These are phyloP conservation scores for Paracorniculantispora psalliotae DNA, from an alignment of 2,329 filamentous ascomycete species.

Conservation along the genomic window DNA sequence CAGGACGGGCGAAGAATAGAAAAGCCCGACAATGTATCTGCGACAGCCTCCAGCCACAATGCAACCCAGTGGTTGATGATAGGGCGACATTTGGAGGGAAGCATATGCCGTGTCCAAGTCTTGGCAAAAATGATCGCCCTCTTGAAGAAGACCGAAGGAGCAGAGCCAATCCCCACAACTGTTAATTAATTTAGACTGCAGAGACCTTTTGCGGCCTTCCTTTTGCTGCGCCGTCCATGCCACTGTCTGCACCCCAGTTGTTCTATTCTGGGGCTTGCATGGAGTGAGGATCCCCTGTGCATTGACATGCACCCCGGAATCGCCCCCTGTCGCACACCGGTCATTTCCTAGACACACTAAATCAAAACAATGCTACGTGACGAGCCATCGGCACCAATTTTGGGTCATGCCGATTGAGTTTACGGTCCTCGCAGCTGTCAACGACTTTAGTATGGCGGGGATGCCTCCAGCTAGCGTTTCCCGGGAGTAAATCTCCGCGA, in stretches of 20 bases:
- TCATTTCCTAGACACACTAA: neutral
- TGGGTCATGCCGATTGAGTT: neutral
- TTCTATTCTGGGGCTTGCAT: neutral
- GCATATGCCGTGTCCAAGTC: neutral
- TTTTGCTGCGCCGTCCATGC: neutral
- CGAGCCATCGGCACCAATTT: neutral
- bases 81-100: neutral
- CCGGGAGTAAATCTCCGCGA: neutral
- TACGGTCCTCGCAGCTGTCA: neutral
- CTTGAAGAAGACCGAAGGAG: too few species aligned
- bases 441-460: neutral
- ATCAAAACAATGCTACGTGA: neutral
- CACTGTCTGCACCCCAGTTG: neutral
- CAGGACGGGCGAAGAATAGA: neutral
- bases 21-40: neutral
- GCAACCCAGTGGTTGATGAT: neutral
- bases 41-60: neutral
- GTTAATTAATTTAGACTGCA: too few species aligned
- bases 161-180: too few species aligned
- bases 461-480: neutral
- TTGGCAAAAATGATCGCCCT: neutral
- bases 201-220: neutral
- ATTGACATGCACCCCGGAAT: slow-evolving; percentile 2
- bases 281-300: neutral
- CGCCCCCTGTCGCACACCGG: neutral